These are phyloP conservation scores for Linum trigynum DNA, from an alignment of 345 rosid genomes.

Conservation along the genomic window DNA sequence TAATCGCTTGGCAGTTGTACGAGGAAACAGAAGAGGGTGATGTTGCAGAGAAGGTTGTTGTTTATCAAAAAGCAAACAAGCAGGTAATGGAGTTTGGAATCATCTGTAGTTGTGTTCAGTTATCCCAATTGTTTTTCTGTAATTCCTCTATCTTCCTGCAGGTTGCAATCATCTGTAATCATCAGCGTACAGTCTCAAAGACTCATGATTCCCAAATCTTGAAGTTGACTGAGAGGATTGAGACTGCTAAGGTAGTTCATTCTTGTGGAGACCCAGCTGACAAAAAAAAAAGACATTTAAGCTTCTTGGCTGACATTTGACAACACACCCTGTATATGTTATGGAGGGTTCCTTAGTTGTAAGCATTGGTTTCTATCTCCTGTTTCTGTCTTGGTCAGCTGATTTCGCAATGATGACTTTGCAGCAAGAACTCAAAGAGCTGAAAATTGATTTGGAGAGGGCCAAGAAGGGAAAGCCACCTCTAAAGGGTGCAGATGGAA, in stretches of 20 bases:
- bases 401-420: neutral
- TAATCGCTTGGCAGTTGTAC: slow-evolving; percentile 46
- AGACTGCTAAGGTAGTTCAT: slow-evolving; percentile 58
- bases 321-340: neutral
- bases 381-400: no score
- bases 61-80: slow-evolving; percentile 83
- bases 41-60: slow-evolving; percentile 57
- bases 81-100: slow-evolving; percentile 37
- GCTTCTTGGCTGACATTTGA: neutral
- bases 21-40: slow-evolving; percentile 71
- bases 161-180: slow-evolving; percentile 99
- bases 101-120: neutral
- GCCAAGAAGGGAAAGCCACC: slow-evolving; percentile 91
- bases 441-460: slow-evolving; percentile 64
- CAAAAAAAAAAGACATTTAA: no score
- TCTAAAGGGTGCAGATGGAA: slow-evolving; percentile 71
- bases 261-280: neutral
- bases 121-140: slow-evolving; percentile 2
- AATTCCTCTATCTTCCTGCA: slow-evolving; percentile 26
- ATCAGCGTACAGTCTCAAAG: slow-evolving; percentile 86
- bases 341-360: neutral
- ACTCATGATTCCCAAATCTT: slow-evolving; percentile 73
- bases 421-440: slow-evolving; percentile 56
- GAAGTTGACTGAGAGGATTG: slow-evolving; percentile 61
- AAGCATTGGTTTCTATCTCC: neutral